Percentiles rank a stretch among this genome's conserved stretches.
Conservation (phyloP, 805 yeast genomes). For the Starmera quercuum region DNA sequence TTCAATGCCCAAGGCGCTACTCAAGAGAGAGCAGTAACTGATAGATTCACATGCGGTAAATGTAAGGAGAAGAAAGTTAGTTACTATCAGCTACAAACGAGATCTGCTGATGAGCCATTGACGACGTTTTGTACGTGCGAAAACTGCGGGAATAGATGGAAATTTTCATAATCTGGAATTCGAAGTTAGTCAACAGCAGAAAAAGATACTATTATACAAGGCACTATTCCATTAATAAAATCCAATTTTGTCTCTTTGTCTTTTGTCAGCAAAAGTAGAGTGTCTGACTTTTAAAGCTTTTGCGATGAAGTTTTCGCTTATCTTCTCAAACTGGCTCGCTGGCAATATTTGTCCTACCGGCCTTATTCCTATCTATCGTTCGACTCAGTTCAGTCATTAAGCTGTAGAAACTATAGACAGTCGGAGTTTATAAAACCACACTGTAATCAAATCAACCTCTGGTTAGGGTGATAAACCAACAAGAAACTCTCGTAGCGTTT, state of each 20-base stretch:
- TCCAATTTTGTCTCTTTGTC: not conserved
- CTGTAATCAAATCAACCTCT: no score
- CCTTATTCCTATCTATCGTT: no score
- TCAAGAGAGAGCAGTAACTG: conserved; percentile 92
- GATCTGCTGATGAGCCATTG: conserved; percentile 98
- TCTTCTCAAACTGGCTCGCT: no score
- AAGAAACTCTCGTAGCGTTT: no score
- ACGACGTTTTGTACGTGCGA: conserved; percentile 98
- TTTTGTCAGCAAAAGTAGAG: no score
- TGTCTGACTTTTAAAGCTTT: no score
- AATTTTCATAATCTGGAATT: conserved; percentile 54
- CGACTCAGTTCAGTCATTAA: no score
- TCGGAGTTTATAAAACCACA: no score
- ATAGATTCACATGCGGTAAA: conserved; percentile 94
- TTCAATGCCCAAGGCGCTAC: conserved; percentile 98
- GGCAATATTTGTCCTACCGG: no score
- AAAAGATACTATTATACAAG: not conserved
- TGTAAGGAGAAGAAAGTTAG: conserved; percentile 96
- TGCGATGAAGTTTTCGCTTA: no score
- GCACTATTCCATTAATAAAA: not conserved
- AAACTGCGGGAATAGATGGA: conserved; percentile 97
- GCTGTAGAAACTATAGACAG: no score
- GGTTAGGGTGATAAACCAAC: no score
- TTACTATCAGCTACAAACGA: conserved; percentile 94
- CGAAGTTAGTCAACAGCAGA: not conserved